Percentiles rank a stretch among this genome's conserved stretches.
phyloP scores from a whole-genome alignment of 129 eudicot genomes.

The Solidago caesia region DNA sequence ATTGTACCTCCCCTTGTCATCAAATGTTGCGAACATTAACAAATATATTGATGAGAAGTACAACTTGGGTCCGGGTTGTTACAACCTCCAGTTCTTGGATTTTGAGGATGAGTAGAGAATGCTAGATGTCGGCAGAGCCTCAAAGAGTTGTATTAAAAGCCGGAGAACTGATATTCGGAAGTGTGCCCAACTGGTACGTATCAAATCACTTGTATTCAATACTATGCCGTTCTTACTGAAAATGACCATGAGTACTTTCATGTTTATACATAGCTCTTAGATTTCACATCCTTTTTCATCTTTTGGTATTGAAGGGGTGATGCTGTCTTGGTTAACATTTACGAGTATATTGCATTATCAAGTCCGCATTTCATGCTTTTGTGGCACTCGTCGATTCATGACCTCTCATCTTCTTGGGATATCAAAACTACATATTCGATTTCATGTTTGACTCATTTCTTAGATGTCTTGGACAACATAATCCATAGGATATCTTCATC shows the following conservation, averaged over 20 bases:
- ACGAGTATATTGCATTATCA: too few relatives aligned
- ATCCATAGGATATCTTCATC: not conserved
- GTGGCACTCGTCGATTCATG: not conserved
- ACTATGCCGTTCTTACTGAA: too few relatives aligned
- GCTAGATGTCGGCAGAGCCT: not conserved
- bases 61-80: not conserved
- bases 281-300: too few relatives aligned
- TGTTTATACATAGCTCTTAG: too few relatives aligned
- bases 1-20: conserved; percentile 4
- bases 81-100: conserved; percentile 4
- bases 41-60: not conserved
- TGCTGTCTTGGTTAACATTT: too few relatives aligned
- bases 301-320: too few relatives aligned
- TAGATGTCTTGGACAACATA: not conserved
- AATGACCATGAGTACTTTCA: not conserved
- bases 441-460: not conserved
- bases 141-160: not conserved
- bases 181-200: not conserved
- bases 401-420: not conserved
- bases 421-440: not conserved
- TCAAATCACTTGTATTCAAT: not conserved
- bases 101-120: not conserved
- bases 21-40: conserved; percentile 3
- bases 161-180: not conserved
- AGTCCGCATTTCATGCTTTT: too few relatives aligned